phyloP scores from a whole-genome alignment of 2,329 filamentous ascomycete genomes.

The Claviceps sorghi region DNA sequence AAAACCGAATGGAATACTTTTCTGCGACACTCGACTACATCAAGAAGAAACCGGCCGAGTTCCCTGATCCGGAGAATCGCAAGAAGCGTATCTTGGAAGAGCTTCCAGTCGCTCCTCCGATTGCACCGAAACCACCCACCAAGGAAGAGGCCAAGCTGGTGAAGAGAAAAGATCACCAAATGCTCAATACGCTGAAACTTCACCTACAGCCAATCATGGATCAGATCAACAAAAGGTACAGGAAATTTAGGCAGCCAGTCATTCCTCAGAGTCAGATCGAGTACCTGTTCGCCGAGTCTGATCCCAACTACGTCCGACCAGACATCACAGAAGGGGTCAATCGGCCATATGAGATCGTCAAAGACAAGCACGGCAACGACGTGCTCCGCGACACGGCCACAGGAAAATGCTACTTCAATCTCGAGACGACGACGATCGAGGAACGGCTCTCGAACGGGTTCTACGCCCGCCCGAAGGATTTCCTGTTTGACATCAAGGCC shows the following conservation, averaged over 20 bases:
- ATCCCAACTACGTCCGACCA: slow-evolving; percentile 53
- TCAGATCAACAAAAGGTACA: slow-evolving; percentile 80
- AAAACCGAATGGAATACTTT: slow-evolving; percentile 68
- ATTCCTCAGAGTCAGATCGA: slow-evolving; percentile 60
- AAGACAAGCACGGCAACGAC: slow-evolving; percentile 63
- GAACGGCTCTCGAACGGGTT: slow-evolving; percentile 94
- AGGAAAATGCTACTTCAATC: slow-evolving; percentile 84
- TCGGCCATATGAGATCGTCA: slow-evolving; percentile 65
- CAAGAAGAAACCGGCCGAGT: slow-evolving; percentile 65
- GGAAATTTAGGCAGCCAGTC: slow-evolving; percentile 69
- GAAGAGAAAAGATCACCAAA: slow-evolving; percentile 68
- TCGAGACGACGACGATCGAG: slow-evolving; percentile 86
- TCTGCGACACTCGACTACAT: slow-evolving; percentile 59
- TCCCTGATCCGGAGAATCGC: slow-evolving; percentile 72
- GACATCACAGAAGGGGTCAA: slow-evolving; percentile 39
- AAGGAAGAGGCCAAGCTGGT: slow-evolving; percentile 71
- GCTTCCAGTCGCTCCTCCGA: slow-evolving; percentile 59
- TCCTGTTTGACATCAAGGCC: slow-evolving; percentile 71
- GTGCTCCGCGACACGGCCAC: slow-evolving; percentile 63
- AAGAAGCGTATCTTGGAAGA: slow-evolving; percentile 73
- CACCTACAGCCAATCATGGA: slow-evolving; percentile 92
- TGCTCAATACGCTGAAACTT: slow-evolving; percentile 77
- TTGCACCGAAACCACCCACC: slow-evolving; percentile 50
- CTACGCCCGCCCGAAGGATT: slow-evolving; percentile 83
- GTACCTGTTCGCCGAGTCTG: slow-evolving; percentile 72